Evolutionary conservation across 1,284 basidiomycete species (phyloP).

Genomic region (Acaromyces ingoldii): DNA sequence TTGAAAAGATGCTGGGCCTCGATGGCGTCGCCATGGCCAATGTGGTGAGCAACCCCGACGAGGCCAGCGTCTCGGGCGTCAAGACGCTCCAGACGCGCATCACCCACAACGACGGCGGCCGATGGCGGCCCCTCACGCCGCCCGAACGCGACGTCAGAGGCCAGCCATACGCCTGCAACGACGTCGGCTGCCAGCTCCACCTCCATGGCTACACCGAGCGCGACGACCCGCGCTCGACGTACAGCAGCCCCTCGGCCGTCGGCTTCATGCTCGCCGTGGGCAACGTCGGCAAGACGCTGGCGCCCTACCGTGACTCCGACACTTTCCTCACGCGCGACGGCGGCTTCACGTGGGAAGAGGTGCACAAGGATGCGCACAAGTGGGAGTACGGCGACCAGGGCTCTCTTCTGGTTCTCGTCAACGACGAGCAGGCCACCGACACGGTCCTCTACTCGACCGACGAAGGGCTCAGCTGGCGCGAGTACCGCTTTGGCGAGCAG

Average conservation of each 20-base stretch:
- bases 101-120: constrained; percentile 94
- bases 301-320: constrained; percentile 78
- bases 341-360: constrained; percentile 96
- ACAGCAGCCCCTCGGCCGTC: constrained; percentile 81
- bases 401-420: constrained; percentile 83
- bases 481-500: constrained; percentile 77
- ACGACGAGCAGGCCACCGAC: constrained; percentile 89
- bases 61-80: constrained; percentile 66
- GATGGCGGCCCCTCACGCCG: constrained; percentile 76
- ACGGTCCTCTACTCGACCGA: constrained; percentile 81
- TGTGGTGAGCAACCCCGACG: constrained; percentile 73
- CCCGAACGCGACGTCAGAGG: constrained; percentile 74
- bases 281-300: constrained; percentile 83
- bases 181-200: constrained; percentile 75
- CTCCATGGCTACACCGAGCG: constrained; percentile 95
- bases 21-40: constrained; percentile 95
- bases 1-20: constrained; percentile 93
- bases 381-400: constrained; percentile 99
- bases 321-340: constrained; percentile 94
- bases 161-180: constrained; percentile 67
- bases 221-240: constrained; percentile 79
- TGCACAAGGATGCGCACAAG: constrained; percentile 93
- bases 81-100: constrained; percentile 82
- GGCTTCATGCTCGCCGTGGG: constrained; percentile 94
- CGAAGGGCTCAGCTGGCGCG: constrained; percentile 79